A percentile compares a stretch with the other conserved stretches of the same genome.
phyloP scores from a whole-genome alignment of 371 early-diverging fungal species.

The Mucor circinelloides region DNA sequence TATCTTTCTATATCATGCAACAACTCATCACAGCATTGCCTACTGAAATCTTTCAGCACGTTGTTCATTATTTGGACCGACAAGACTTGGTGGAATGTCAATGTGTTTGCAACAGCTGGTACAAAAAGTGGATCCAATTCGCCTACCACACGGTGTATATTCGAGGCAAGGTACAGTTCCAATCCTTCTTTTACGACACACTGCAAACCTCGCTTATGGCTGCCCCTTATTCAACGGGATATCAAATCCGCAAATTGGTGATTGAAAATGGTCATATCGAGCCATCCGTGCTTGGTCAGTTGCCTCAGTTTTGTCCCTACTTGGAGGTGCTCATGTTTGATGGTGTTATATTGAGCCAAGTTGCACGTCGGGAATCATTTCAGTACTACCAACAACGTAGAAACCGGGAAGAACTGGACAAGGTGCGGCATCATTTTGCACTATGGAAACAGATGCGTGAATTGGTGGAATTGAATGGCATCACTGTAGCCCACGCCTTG shows the following conservation, averaged over 20 bases:
- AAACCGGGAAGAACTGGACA: slow-evolving; percentile 5
- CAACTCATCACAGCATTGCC: not conserved
- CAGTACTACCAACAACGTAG: slow-evolving; percentile 4
- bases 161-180: not conserved
- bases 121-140: not conserved
- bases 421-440: not conserved
- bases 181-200: not conserved
- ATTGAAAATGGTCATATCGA: slow-evolving; percentile 12
- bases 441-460: slow-evolving; percentile 2
- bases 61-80: not conserved
- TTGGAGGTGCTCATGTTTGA: slow-evolving; percentile 10
- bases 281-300: slow-evolving; percentile 1
- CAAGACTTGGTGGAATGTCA: not conserved
- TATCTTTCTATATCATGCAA: not conserved
- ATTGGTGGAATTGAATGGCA: slow-evolving; percentile 10
- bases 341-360: slow-evolving; percentile 4
- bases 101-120: not conserved
- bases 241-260: slow-evolving; percentile 7
- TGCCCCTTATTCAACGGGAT: not conserved
- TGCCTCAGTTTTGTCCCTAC: slow-evolving; percentile 8
- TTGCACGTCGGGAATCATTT: not conserved
- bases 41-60: not conserved
- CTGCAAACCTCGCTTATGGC: not conserved
- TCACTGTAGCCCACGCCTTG: not conserved
- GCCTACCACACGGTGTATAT: not conserved